Evolutionary conservation across 495 filamentous ascomycete species (phyloP), one percentile per base, ranked within the genome.

Genomic region (Bombardia bombarda): DNA sequence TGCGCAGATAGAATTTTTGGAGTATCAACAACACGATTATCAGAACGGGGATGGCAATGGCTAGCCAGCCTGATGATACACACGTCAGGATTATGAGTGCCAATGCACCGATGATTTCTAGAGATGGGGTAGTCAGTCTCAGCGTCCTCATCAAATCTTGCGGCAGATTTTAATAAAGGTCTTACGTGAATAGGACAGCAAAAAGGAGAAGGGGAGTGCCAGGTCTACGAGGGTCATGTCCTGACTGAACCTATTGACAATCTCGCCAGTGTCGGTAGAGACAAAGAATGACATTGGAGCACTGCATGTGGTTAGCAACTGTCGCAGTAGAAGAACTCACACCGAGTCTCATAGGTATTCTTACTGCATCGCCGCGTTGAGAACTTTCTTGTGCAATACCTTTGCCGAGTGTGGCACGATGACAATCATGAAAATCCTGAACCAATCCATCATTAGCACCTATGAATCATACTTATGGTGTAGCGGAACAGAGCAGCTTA

Each of bases 1-100:
- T 76, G 12, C 72, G 66, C 0, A 81, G 63, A 42, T 82, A 82
- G 54, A 70, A 66, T 7, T 56, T 62, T 43, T 82, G 77, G 3
- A 80, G 42, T 1, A 70, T 4, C 30, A 57, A 76, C n/a, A 77
- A 19, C 3, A 65, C 38, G 4, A 57, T 12, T 36, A 62, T 42
- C 38, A 66, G 42, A 43, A 58, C 25, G 19, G 71, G 55, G 31
- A 65, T 32, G 7, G 49, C 50, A 10, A 57, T 25, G 6, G 55
- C 53, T 1, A 65, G 51, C 24, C 47, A 46, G 14, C 51, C 60
- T 3, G 51, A 47, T 6, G 55, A 48, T 7, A 52, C 40, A n/a
- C 58, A 58, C 1, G 66, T 47, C 3, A 68, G 38, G 7, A 60
- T 40, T 0, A 61, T 16, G 23, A 68, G 59, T 7, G 52, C 42